Percentiles rank a stretch among this genome's conserved stretches.
Conservation (phyloP, 805 yeast genomes). For the Saccharomycopsis guyanensis region DNA sequence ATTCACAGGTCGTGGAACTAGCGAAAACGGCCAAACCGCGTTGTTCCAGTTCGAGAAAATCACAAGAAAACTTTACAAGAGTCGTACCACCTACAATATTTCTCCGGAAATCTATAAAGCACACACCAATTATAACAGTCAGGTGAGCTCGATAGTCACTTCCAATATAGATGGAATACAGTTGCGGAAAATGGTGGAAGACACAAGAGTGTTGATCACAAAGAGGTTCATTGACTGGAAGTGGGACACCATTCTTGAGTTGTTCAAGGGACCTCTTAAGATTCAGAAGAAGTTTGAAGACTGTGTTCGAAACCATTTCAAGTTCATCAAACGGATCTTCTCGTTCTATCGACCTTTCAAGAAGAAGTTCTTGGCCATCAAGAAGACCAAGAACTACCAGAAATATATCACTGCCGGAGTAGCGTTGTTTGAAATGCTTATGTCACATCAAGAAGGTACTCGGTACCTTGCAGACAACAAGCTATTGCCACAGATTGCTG, state of each 20-base stretch:
- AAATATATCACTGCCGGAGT: slow-evolving; percentile 68
- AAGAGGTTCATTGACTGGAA: slow-evolving; percentile 84
- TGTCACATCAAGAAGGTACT: slow-evolving; percentile 58
- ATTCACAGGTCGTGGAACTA: slow-evolving; percentile 5
- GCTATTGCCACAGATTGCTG: slow-evolving; percentile 80
- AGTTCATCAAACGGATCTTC: slow-evolving; percentile 73
- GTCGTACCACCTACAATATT: slow-evolving; percentile 27
- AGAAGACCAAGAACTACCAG: slow-evolving; percentile 42
- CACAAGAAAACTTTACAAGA: slow-evolving; percentile 32
- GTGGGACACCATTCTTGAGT: slow-evolving; percentile 64
- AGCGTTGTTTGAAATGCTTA: slow-evolving; percentile 57
- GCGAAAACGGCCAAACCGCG: slow-evolving; percentile 29
- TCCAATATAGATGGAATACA: slow-evolving; percentile 50
- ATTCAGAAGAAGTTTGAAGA: slow-evolving; percentile 73
- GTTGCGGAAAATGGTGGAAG: slow-evolving; percentile 55
- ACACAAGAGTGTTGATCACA: slow-evolving; percentile 66
- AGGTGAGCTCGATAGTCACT: slow-evolving; percentile 19
- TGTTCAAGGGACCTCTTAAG: slow-evolving; percentile 79
- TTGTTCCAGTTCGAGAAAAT: slow-evolving; percentile 43
- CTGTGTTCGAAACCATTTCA: slow-evolving; percentile 57
- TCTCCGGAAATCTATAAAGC: slow-evolving; percentile 17
- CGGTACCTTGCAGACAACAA: slow-evolving; percentile 64
- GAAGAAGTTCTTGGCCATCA: slow-evolving; percentile 57
- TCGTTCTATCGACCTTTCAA: slow-evolving; percentile 92
- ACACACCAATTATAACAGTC: slow-evolving; percentile 19